These are phyloP conservation scores for Picea glauca DNA, from an alignment of 75 land plant species.

Conservation along the genomic window DNA sequence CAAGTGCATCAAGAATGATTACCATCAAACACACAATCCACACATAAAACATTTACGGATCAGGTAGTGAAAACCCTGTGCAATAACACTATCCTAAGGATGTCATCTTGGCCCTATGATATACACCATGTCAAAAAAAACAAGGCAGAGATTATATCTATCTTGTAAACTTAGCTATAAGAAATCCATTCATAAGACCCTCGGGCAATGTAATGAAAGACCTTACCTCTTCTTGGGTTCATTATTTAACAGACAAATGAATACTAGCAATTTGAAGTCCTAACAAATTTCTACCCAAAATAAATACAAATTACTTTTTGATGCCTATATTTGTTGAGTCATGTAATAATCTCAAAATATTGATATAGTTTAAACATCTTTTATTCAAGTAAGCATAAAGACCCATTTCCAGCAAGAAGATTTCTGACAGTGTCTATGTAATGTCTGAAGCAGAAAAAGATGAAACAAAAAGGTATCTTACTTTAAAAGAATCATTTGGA, in stretches of 20 bases:
- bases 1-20: background rate
- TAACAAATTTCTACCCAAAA: too few species aligned
- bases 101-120: background rate
- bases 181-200: background rate
- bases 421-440: background rate
- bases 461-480: background rate
- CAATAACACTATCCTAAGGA: background rate
- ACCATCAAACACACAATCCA: too few species aligned
- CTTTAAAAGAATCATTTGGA: background rate
- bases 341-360: background rate
- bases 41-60: background rate
- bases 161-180: background rate
- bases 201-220: background rate
- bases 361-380: too few species aligned
- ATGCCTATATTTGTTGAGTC: background rate
- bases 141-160: background rate
- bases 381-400: too few species aligned
- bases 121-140: background rate
- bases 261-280: too few species aligned
- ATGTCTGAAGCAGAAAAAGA: background rate
- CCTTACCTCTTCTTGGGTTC: background rate
- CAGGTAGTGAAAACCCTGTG: background rate
- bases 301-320: background rate
- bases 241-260: too few species aligned
- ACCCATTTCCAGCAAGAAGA: background rate